These are phyloP conservation scores for Petunia hybrid DNA, from an alignment of 305 asterid genomes.

Conservation along the genomic window DNA sequence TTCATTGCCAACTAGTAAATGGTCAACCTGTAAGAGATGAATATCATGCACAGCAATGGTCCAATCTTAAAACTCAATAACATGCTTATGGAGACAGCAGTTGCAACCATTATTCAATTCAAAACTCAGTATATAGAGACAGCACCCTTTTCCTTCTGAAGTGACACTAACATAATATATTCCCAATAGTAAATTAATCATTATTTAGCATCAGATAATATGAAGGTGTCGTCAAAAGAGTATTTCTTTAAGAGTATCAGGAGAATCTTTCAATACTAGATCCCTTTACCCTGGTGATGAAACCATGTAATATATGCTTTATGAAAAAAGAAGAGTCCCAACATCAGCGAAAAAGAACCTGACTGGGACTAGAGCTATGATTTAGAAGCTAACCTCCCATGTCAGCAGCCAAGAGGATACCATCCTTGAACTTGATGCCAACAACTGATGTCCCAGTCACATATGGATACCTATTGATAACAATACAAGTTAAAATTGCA, in stretches of 20 bases:
- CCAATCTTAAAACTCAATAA: not conserved
- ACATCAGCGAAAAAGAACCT: not conserved
- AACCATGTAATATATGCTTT: not conserved
- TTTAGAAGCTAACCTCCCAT: constrained; percentile 81
- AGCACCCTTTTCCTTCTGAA: not conserved
- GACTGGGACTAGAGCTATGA: not conserved
- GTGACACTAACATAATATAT: not conserved
- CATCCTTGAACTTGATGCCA: constrained; percentile 94
- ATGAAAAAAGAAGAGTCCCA: not conserved
- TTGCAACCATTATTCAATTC: not conserved
- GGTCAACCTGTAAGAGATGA: not conserved
- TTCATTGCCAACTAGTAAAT: not conserved
- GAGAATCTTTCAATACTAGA: not conserved
- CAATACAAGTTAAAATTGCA: constrained; percentile 18
- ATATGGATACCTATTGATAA: constrained; percentile 68
- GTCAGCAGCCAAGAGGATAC: constrained; percentile 89
- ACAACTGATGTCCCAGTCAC: constrained; percentile 94
- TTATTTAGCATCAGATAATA: not conserved
- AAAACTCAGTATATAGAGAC: not conserved
- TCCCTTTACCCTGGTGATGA: not conserved
- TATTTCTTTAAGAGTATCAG: too few relatives aligned
- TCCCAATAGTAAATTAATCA: not conserved
- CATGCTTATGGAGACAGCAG: not conserved
- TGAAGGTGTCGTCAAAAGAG: not conserved
- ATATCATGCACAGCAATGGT: not conserved